phyloP scores from a whole-genome alignment of 2,329 filamentous ascomycete species.

The Apiospora koreana region DNA sequence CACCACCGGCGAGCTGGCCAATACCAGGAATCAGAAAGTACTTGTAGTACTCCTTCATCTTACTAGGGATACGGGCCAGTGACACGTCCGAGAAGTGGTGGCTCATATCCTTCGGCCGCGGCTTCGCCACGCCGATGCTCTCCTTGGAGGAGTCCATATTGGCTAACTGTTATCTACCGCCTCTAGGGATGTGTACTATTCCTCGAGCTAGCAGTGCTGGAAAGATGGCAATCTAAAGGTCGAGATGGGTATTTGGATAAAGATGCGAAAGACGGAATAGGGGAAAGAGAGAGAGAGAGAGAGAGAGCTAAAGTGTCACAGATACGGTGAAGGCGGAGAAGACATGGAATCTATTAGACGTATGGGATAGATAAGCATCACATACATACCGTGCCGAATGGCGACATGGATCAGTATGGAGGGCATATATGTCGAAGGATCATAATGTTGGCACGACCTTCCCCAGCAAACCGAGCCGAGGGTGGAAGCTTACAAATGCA shows the following conservation, averaged over 20 bases:
- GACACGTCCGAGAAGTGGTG: constrained; percentile 77
- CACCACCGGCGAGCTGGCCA: constrained; percentile 63
- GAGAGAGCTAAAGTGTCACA: not conserved
- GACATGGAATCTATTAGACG: not conserved
- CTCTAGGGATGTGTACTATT: not conserved
- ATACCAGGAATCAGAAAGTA: constrained; percentile 72
- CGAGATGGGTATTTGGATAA: not conserved
- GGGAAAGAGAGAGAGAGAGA: not conserved
- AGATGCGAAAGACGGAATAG: not conserved
- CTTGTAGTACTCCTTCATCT: constrained; percentile 82
- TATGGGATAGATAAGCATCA: not conserved
- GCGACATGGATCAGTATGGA: not conserved
- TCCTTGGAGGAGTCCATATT: not conserved
- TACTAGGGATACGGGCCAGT: constrained; percentile 62
- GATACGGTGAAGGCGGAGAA: constrained; percentile 1
- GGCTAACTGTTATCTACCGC: not conserved
- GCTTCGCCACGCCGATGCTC: constrained; percentile 30
- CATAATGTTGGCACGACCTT: not conserved
- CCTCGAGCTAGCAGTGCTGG: not conserved
- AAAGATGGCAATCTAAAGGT: not conserved
- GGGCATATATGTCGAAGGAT: not conserved
- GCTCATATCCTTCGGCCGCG: constrained; percentile 69
- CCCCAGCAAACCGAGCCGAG: not conserved
- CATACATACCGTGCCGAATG: not conserved
- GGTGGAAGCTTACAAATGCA: not conserved